These are phyloP conservation scores for Trichosanthes cucumerina DNA, from an alignment of 306 rosid species.

Conservation along the genomic window DNA sequence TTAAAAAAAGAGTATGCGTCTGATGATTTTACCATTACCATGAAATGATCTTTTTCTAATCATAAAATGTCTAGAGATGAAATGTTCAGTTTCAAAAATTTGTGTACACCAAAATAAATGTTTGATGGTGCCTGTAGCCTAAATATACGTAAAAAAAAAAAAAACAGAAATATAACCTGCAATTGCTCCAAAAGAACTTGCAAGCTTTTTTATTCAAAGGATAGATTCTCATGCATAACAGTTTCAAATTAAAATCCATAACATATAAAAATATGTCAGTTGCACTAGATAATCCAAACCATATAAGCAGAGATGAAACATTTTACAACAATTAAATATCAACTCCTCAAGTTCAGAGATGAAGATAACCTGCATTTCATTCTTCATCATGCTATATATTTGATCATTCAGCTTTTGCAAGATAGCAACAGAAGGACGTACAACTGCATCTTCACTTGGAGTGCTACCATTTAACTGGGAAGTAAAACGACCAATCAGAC, in stretches of 20 bases:
- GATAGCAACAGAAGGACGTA: constrained; percentile 64
- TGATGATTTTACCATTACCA: neutral
- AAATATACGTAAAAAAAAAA: neutral
- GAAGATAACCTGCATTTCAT: constrained; percentile 55
- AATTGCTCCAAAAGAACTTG: neutral
- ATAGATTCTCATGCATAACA: neutral
- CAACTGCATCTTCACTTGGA: constrained; percentile 42
- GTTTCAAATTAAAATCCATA: neutral
- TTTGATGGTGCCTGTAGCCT: neutral
- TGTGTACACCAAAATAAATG: neutral
- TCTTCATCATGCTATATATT: constrained; percentile 37
- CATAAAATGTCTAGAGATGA: neutral
- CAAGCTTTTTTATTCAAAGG: neutral
- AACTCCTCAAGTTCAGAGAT: neutral
- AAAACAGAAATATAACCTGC: neutral
- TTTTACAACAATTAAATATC: neutral
- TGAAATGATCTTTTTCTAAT: neutral
- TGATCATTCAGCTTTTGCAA: constrained; percentile 51
- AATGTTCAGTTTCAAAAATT: neutral
- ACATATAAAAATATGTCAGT: neutral
- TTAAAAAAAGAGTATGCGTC: neutral
- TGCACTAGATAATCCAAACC: neutral
- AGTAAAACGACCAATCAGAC: constrained; percentile 8
- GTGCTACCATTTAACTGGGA: constrained; percentile 49
- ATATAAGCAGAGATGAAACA: neutral